phyloP scores from a whole-genome alignment of 75 land plant species.

The Chamaecyparis obtusa region DNA sequence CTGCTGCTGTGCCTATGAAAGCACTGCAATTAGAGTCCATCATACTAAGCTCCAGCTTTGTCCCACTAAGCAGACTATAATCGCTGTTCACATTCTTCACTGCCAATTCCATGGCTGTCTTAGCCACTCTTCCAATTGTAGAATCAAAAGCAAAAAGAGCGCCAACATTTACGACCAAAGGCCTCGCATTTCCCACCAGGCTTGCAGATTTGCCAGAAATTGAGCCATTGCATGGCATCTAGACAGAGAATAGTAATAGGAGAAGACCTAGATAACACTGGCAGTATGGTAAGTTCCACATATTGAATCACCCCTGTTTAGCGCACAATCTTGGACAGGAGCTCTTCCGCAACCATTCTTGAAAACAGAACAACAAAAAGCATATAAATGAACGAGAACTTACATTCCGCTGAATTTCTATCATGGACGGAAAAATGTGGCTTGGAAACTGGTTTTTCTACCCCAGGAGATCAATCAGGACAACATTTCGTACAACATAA shows the following conservation, averaged over 20 bases:
- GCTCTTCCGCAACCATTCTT: background rate
- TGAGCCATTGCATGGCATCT: background rate
- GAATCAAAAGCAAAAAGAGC: constrained; percentile 64
- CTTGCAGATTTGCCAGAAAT: background rate
- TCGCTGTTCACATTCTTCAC: constrained; percentile 68
- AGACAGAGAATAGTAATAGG: background rate
- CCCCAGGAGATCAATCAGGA: background rate
- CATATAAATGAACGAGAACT: background rate
- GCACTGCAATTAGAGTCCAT: constrained; percentile 68
- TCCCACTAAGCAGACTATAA: constrained; percentile 41
- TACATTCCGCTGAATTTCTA: background rate
- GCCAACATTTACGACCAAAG: constrained; percentile 60
- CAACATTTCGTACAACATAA: background rate
- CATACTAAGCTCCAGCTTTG: constrained; percentile 39
- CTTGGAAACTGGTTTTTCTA: background rate
- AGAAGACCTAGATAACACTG: background rate
- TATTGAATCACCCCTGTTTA: background rate
- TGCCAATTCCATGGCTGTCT: constrained; percentile 74
- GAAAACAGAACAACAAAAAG: background rate
- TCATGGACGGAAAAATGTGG: background rate
- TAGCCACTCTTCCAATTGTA: constrained; percentile 70
- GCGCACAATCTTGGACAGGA: background rate
- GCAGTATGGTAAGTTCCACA: background rate
- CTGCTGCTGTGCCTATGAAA: constrained; percentile 71
- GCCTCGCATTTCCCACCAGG: constrained; percentile 19